These are phyloP conservation scores for Candida hungchunana DNA, from an alignment of 805 yeast species.

Conservation along the genomic window DNA sequence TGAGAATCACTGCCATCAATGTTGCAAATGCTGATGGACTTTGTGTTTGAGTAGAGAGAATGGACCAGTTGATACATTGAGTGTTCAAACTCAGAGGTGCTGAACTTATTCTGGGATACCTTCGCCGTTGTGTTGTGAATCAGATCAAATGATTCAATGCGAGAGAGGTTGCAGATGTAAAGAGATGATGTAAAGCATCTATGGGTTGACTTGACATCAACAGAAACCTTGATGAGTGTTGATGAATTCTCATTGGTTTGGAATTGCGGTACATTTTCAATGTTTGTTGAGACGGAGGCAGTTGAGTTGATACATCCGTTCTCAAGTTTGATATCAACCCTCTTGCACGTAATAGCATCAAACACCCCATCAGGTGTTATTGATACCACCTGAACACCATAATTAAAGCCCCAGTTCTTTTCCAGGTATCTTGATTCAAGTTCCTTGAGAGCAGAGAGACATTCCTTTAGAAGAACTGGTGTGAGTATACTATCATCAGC, in stretches of 20 bases:
- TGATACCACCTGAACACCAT: constrained; percentile 8
- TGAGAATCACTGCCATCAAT: constrained; percentile 21
- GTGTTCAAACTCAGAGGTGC: constrained; percentile 15
- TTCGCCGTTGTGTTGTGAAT: constrained; percentile 12
- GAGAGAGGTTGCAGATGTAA: constrained; percentile 13
- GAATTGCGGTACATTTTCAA: background rate
- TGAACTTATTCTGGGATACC: constrained; percentile 10
- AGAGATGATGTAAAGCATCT: constrained; percentile 12
- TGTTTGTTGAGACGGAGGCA: background rate
- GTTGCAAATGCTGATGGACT: constrained; percentile 32
- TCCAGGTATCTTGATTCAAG: constrained; percentile 9
- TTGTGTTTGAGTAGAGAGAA: constrained; percentile 30
- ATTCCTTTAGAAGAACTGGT: background rate
- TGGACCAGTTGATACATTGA: constrained; percentile 22
- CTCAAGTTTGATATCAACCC: constrained; percentile 13
- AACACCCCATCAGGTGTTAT: constrained; percentile 15
- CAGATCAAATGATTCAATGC: constrained; percentile 12
- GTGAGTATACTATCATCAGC: constrained; percentile 4
- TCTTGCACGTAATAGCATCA: constrained; percentile 4
- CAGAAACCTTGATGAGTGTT: constrained; percentile 10
- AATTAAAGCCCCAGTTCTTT: constrained; percentile 15
- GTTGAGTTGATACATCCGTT: constrained; percentile 10
- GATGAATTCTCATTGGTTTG: constrained; percentile 8
- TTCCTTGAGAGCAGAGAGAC: constrained; percentile 2
- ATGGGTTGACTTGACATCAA: constrained; percentile 6